Percentiles rank a stretch among this genome's conserved stretches.
phyloP scores from a whole-genome alignment of 306 rosid species.

The Canavalia gladiata region DNA sequence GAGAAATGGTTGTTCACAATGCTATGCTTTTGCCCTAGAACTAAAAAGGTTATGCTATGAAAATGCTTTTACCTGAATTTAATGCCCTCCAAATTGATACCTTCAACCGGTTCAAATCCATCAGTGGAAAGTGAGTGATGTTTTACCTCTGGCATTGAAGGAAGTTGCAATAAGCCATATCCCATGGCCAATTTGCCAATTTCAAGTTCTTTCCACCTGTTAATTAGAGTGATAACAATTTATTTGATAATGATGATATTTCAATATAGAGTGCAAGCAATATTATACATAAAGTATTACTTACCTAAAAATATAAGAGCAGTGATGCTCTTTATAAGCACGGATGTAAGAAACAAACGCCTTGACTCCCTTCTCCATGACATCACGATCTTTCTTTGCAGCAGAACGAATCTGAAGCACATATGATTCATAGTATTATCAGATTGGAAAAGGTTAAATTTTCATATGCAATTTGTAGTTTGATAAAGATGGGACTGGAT shows the following conservation, averaged over 20 bases:
- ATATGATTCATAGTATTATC: constrained; percentile 38
- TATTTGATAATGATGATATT: constrained; percentile 32
- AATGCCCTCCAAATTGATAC: constrained; percentile 75
- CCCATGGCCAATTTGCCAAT: constrained; percentile 91
- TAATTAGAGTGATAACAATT: constrained; percentile 32
- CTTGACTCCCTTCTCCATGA: constrained; percentile 88
- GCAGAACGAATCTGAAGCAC: constrained; percentile 73
- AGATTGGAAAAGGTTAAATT: neutral
- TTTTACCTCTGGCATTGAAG: constrained; percentile 85
- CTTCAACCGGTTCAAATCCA: constrained; percentile 84
- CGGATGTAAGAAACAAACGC: constrained; percentile 94
- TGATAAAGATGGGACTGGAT: constrained; percentile 18
- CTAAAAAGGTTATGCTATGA: constrained; percentile 18
- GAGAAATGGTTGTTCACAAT: neutral
- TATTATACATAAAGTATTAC: constrained; percentile 12
- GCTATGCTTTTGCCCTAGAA: constrained; percentile 27
- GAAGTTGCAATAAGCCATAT: constrained; percentile 87
- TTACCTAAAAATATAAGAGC: constrained; percentile 88
- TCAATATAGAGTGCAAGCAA: constrained; percentile 35
- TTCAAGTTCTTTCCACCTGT: constrained; percentile 96
- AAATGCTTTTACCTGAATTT: constrained; percentile 71
- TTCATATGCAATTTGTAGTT: constrained; percentile 9
- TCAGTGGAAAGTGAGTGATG: constrained; percentile 72
- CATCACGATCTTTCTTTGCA: constrained; percentile 86
- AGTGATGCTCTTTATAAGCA: constrained; percentile 92